These are phyloP conservation scores for Pascua guehoae DNA, from an alignment of 1,284 basidiomycete species.

Conservation along the genomic window DNA sequence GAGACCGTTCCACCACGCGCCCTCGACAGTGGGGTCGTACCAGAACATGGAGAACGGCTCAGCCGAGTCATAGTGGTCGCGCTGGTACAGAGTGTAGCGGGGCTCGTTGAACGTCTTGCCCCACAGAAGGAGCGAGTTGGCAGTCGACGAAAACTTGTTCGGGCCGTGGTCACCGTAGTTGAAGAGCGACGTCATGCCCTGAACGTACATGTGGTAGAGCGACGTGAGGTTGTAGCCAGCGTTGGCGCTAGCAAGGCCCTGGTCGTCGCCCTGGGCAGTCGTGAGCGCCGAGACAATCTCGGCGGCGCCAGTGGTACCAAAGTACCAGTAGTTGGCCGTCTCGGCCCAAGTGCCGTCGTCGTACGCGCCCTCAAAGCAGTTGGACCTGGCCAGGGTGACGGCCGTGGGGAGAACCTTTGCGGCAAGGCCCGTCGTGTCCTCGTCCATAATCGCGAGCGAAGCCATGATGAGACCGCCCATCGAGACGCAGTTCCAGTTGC, in stretches of 20 bases:
- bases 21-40: constrained; percentile 78
- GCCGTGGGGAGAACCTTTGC: constrained; percentile 1
- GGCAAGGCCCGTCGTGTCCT: constrained; percentile 58
- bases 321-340: constrained; percentile 95
- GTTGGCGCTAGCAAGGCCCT: constrained; percentile 64
- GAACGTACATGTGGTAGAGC: constrained; percentile 84
- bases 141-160: constrained; percentile 68
- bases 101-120: constrained; percentile 65
- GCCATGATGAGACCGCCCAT: constrained; percentile 87
- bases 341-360: constrained; percentile 91
- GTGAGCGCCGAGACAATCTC: constrained; percentile 81
- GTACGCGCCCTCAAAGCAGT: constrained; percentile 66
- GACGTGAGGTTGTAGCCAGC: constrained; percentile 70
- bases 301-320: constrained; percentile 87
- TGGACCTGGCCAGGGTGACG: constrained; percentile 50
- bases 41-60: constrained; percentile 98
- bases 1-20: constrained; percentile 87
- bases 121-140: constrained; percentile 60
- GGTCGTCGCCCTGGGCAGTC: constrained; percentile 80
- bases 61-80: constrained; percentile 80
- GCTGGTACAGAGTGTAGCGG: constrained; percentile 79
- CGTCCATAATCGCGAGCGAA: constrained; percentile 81
- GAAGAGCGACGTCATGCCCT: constrained; percentile 82
- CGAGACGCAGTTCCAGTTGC: constrained; percentile 98
- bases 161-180: constrained; percentile 91